Base-by-base conservation (phyloP, 306 rosid genomes). In the Gastrolobium villosum region DNA sequence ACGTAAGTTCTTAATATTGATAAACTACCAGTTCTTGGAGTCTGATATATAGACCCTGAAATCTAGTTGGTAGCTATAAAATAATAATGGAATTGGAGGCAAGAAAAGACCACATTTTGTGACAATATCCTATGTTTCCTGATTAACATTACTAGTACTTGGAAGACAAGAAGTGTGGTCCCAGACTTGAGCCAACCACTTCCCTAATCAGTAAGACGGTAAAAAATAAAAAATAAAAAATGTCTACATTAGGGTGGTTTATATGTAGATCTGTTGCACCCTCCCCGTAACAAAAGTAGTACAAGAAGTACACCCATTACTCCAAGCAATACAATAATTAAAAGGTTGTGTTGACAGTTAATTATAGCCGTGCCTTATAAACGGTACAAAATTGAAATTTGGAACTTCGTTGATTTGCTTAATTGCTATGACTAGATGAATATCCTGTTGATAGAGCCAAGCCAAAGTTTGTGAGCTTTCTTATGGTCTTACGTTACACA, bases 351-450 rank as follows among this genome's bases (percentile, higher is more conserved):
- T 49, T 11, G 65, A 69, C 35, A 46, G 32, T 15, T 11, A 60
- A 35, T 28, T 13, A 14, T 6, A 11, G 15, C 10, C 4, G 2
- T 50, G 35, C 10, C 63, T 35, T 7, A 37, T 20, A 68, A n/a
- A 9, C 5, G 31, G 32, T 55, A 15, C 36, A n/a, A 41, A 50
- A 8, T 56, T 15, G 32, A 11, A 59, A 37, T 46, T 49, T 75
- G 5, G 10, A 62, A 60, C 36, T 13, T 15, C 40, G 4, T 44
- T 53, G 50, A 41, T 72, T 28, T 61, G n/a, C 7, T 40, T 13
- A 37, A 30, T 61, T 71, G 5, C 66, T 70, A 13, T 14, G 6
- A 28, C 39, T 45, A 34, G 70, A 76, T 35, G 52, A 68, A 68
- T 36, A 52, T 71, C 70, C 11, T 15, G 37, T 62, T 72, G 5